phyloP scores from a whole-genome alignment of 2,329 filamentous ascomycete genomes.

The Xylaria hypoxylon region DNA sequence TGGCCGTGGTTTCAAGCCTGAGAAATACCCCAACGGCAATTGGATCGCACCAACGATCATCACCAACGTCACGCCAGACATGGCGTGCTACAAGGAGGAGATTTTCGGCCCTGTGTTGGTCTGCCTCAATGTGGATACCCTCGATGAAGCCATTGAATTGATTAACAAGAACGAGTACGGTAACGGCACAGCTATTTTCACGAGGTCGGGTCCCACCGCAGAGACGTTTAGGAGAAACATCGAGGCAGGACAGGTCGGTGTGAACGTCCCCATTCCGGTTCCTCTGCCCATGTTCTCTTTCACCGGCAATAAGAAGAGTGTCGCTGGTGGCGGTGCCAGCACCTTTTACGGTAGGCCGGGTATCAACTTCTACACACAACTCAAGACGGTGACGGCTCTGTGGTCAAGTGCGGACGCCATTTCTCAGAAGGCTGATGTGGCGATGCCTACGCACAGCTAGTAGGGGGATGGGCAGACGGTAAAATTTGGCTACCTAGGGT shows the following conservation, averaged over 20 bases:
- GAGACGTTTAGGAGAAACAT: slow-evolving; percentile 83
- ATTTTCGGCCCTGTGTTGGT: slow-evolving; percentile 89
- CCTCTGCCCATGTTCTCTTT: slow-evolving; percentile 79
- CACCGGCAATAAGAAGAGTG: slow-evolving; percentile 85
- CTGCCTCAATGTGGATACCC: slow-evolving; percentile 80
- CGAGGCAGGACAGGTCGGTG: slow-evolving; percentile 86
- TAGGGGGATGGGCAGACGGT: background rate
- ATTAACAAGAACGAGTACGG: slow-evolving; percentile 91
- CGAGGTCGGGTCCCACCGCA: slow-evolving; percentile 79
- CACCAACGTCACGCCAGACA: slow-evolving; percentile 80
- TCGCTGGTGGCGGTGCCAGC: slow-evolving; percentile 90
- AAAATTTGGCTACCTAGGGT: background rate
- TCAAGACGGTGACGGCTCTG: slow-evolving; percentile 95
- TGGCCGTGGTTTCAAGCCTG: slow-evolving; percentile 78
- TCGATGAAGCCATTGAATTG: slow-evolving; percentile 82
- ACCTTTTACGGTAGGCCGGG: slow-evolving; percentile 97
- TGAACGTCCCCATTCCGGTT: slow-evolving; percentile 84
- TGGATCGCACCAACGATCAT: slow-evolving; percentile 88
- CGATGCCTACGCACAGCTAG: slow-evolving; percentile 77
- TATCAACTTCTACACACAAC: slow-evolving; percentile 94
- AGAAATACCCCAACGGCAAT: slow-evolving; percentile 86
- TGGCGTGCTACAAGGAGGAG: slow-evolving; percentile 87
- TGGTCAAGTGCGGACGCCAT: slow-evolving; percentile 90
- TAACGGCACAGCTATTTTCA: slow-evolving; percentile 89
- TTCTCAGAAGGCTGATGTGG: slow-evolving; percentile 83